Evolutionary conservation across 176 grass and related monocot genomes (phyloP).

Genomic region (Melocanna baccifera): DNA sequence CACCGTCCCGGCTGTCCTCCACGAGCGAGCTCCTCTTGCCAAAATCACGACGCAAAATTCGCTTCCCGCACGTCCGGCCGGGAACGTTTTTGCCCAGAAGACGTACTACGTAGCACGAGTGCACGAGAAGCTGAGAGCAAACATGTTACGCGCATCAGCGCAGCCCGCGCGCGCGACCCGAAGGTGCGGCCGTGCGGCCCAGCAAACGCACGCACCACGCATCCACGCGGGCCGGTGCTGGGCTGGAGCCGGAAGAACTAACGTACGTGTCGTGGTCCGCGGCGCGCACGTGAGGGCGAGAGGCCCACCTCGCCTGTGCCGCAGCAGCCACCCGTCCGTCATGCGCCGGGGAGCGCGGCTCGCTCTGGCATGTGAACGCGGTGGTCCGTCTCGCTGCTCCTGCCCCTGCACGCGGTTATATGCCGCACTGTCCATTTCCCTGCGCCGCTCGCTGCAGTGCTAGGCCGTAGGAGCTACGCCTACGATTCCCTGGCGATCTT

Average conservation of each 20-base stretch:
- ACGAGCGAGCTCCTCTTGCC: no score
- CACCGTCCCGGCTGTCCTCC: no score
- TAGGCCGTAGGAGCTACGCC: background rate
- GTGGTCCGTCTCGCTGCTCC: conserved; percentile 14
- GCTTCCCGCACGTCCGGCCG: no score
- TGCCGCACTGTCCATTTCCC: background rate
- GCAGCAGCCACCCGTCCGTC: conserved; percentile 24
- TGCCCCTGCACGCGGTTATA: background rate
- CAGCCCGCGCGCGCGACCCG: no score
- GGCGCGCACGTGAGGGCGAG: background rate
- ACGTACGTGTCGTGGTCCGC: background rate
- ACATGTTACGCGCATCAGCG: background rate
- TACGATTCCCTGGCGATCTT: background rate
- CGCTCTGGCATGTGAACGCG: conserved; percentile 25
- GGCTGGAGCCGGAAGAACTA: background rate
- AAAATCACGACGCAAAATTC: no score
- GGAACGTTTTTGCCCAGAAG: no score
- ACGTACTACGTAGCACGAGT: no score
- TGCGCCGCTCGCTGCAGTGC: background rate
- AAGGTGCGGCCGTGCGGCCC: no score
- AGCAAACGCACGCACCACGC: no score
- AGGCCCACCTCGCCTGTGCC: background rate
- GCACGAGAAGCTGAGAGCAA: background rate
- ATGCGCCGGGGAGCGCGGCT: background rate
- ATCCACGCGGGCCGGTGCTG: background rate